Evolutionary conservation across 2,329 filamentous ascomycete species (phyloP).

Genomic region (Arachnomyces sp.): DNA sequence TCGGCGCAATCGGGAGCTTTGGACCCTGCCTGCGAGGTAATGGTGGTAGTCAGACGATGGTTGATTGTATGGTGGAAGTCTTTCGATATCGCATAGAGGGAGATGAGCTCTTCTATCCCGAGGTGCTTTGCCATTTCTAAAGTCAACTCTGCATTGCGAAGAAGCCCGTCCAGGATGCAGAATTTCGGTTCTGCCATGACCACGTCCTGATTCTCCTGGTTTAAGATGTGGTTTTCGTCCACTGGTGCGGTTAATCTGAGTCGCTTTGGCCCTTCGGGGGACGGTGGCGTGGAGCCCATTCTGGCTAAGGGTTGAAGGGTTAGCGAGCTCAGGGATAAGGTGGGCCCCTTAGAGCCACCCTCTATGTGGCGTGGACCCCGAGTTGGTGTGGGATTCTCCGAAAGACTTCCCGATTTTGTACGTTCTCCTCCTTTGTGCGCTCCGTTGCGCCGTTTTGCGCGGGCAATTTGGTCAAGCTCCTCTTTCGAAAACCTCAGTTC

Average conservation of each 20-base stretch:
- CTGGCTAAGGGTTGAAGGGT: conserved; percentile 11
- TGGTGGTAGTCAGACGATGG: conserved; percentile 49
- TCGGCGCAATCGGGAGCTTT: conserved; percentile 48
- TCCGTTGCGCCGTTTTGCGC: not conserved
- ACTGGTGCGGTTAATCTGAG: no score
- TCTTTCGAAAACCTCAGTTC: no score
- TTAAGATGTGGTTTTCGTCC: no score
- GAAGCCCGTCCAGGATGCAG: conserved; percentile 15
- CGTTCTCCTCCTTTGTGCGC: not conserved
- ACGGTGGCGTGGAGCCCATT: conserved; percentile 11
- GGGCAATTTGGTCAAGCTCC: no score
- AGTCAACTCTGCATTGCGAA: conserved; percentile 39
- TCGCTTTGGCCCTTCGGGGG: no score
- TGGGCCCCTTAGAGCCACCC: no score
- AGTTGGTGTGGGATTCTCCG: no score
- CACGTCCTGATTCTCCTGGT: no score
- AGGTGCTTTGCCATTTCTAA: conserved; percentile 50
- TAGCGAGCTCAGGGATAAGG: no score
- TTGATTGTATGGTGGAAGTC: conserved; percentile 55
- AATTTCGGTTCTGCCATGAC: conserved; percentile 12
- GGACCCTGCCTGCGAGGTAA: conserved; percentile 47
- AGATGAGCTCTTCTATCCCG: conserved; percentile 48
- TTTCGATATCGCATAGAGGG: conserved; percentile 56
- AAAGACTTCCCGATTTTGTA: no score
- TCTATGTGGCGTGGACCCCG: no score